These are phyloP conservation scores for Begonia masoniana DNA, from an alignment of 306 rosid species.

Conservation along the genomic window DNA sequence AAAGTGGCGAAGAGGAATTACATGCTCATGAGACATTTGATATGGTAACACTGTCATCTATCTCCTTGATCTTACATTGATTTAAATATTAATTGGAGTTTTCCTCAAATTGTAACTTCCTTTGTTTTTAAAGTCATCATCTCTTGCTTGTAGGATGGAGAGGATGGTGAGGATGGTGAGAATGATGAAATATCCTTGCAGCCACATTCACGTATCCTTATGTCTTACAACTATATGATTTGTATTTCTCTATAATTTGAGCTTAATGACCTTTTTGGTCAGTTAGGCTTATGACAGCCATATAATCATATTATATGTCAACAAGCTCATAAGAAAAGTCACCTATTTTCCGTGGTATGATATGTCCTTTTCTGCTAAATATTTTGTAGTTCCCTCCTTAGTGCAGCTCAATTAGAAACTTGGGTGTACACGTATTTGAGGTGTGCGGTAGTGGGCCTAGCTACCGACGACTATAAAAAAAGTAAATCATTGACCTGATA, in stretches of 20 bases:
- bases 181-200: conserved; percentile 44
- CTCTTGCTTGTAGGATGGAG: conserved; percentile 43
- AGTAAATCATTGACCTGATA: no score
- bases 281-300: background rate
- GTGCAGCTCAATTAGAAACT: no score
- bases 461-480: no score
- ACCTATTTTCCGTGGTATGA: background rate
- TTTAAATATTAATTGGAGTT: background rate
- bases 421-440: no score
- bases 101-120: conserved; percentile 4
- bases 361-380: background rate
- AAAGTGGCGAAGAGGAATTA: conserved; percentile 49
- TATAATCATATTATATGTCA: background rate
- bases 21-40: conserved; percentile 39
- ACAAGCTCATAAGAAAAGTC: background rate
- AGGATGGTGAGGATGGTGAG: conserved; percentile 20
- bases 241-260: no score
- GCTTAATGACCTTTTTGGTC: no score
- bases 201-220: conserved; percentile 54
- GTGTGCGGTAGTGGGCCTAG: no score
- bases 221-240: background rate
- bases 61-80: no score
- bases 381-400: no score
- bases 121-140: conserved; percentile 7
- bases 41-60: conserved; percentile 22